Evolutionary conservation across 495 filamentous ascomycete species (phyloP), one percentile per base, ranked within the genome.

Genomic region (Penicillium verhagenii): DNA sequence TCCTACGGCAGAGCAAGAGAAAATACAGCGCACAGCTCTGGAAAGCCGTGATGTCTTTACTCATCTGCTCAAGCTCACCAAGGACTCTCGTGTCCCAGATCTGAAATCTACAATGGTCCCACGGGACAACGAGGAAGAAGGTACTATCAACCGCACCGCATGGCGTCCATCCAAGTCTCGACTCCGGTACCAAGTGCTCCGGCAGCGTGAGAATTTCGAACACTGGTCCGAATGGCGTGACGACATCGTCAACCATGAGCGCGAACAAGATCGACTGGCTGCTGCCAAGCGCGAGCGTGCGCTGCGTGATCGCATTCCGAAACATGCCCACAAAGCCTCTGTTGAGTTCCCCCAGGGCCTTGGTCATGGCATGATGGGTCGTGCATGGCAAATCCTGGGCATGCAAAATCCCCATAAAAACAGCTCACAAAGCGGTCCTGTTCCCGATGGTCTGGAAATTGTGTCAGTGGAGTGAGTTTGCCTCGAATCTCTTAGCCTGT

Each of bases 21-120:
- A 83, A 45, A 76, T 77, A 55, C 79, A 79, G 25, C 72, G 82
- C 28, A 80, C 90, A 16, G 75, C 78, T 10, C 73, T 82, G 18
- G 90, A 94, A 69, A 84, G 85, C 54, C 75, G 82, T 43, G 89
- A 89, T 21, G 84, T 86, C 21, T 75, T 94, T 20, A 75, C 79
- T 8, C 87, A 90, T 65, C 79, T 95, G 33, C 78, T 93, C 45
- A 81, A 82, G 50, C 75, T 93, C 38, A 85, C 84, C 2, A 78
- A 80, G 21, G 72, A 77, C 1, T 81, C 86, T 1, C 78, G 71
- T 46, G 63, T 90, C 11, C 82, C 76, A 55, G 84, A 89, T 52
- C 61, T 80, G 25, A 74, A 72, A 26, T 70, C 72, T 21, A 71
- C 70, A 45, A 65, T 87, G 23, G 61, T 54, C 9, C 37, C 69